phyloP scores from a whole-genome alignment of 2,329 filamentous ascomycete genomes.

The Dactylellina sp. region DNA sequence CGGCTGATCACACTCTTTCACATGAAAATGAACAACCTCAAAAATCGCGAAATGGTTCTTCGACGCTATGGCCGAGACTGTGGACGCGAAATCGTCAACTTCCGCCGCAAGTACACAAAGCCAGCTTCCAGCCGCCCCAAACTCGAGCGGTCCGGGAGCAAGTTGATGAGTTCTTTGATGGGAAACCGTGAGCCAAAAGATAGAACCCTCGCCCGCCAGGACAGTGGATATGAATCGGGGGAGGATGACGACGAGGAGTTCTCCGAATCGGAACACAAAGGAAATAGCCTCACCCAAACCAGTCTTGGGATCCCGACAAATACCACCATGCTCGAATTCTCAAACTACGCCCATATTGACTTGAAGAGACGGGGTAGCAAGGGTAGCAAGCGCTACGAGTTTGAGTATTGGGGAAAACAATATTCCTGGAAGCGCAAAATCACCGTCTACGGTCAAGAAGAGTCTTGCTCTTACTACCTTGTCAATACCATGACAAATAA shows the following conservation, averaged over 20 bases:
- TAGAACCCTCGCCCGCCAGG: slow-evolving; percentile 68
- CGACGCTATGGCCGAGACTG: slow-evolving; percentile 92
- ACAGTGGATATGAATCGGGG: slow-evolving; percentile 71
- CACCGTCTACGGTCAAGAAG: slow-evolving; percentile 66
- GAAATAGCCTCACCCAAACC: slow-evolving; percentile 62
- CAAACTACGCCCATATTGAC: slow-evolving; percentile 94
- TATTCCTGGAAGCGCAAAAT: slow-evolving; percentile 85
- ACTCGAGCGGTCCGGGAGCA: slow-evolving; percentile 72
- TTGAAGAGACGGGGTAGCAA: slow-evolving; percentile 76
- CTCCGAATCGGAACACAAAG: slow-evolving; percentile 53
- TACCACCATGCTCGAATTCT: slow-evolving; percentile 90
- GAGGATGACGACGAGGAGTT: slow-evolving; percentile 64
- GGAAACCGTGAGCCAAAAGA: slow-evolving; percentile 69
- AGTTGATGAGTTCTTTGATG: slow-evolving; percentile 70
- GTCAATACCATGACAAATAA: slow-evolving; percentile 74
- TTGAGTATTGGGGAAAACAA: slow-evolving; percentile 89
- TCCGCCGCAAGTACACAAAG: slow-evolving; percentile 76
- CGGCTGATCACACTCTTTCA: slow-evolving; percentile 86
- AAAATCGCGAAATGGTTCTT: slow-evolving; percentile 86
- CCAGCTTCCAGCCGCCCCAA: slow-evolving; percentile 67
- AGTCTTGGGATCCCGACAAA: slow-evolving; percentile 72
- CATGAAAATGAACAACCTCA: slow-evolving; percentile 91
- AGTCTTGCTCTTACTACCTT: slow-evolving; percentile 81
- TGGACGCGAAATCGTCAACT: slow-evolving; percentile 90
- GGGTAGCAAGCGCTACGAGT: slow-evolving; percentile 82